Evolutionary conservation across 2,329 filamentous ascomycete genomes (phyloP).

Genomic region (Cryoendolithus antarcticus): DNA sequence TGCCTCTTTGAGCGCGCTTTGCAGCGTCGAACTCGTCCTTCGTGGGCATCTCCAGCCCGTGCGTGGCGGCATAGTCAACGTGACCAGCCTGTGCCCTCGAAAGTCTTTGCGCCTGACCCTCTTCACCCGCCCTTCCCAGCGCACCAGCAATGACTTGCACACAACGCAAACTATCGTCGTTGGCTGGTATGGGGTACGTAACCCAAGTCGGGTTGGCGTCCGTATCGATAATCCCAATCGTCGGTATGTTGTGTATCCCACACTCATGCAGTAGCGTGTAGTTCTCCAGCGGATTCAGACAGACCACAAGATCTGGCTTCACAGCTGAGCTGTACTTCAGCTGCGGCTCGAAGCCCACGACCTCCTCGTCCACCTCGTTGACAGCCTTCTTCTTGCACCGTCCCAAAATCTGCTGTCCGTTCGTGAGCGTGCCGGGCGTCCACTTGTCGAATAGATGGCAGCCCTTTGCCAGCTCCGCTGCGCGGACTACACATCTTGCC

Average conservation of each 20-base stretch:
- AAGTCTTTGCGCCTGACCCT: conserved; percentile 57
- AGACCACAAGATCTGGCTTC: conserved; percentile 81
- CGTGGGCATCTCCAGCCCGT: conserved; percentile 17
- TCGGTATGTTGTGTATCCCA: conserved; percentile 74
- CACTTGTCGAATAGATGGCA: conserved; percentile 90
- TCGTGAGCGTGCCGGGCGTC: conserved; percentile 85
- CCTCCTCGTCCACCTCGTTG: conserved; percentile 56
- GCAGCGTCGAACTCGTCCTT: conserved; percentile 3
- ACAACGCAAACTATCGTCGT: conserved; percentile 86
- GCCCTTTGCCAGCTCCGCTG: conserved; percentile 62
- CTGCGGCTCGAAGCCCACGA: conserved; percentile 54
- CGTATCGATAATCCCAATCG: conserved; percentile 89
- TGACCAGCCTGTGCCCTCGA: conserved; percentile 48
- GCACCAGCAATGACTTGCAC: conserved; percentile 73
- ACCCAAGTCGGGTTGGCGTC: conserved; percentile 87
- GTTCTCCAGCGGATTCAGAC: conserved; percentile 87
- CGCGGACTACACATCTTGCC: conserved; percentile 65
- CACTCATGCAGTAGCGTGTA: conserved; percentile 85
- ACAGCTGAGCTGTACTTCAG: conserved; percentile 52
- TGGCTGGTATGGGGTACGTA: conserved; percentile 91
- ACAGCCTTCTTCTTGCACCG: conserved; percentile 60
- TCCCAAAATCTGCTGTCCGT: conserved; percentile 77
- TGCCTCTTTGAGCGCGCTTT: conserved; percentile 1
- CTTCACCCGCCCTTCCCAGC: conserved; percentile 70
- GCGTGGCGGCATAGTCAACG: conserved; percentile 42